Conservation (phyloP, 139 green algal genomes). For the Trebouxia sp. region DNA sequence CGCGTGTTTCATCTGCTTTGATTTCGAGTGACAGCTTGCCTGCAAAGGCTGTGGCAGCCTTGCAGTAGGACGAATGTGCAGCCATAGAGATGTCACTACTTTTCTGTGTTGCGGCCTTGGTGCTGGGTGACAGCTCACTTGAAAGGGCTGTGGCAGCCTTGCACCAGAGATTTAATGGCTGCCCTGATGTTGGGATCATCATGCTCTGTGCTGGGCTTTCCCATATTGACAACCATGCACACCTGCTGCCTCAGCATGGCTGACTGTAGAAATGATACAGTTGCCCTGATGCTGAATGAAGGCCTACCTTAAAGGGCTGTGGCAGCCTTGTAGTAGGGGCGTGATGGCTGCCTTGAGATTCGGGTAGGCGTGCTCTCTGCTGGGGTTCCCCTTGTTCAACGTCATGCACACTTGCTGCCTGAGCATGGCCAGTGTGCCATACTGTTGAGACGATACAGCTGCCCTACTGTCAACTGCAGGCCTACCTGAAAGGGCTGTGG, state of each 20-base stretch:
- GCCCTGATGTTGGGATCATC: constrained; percentile 48
- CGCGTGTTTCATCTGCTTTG: constrained; percentile 29
- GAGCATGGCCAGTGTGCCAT: no score
- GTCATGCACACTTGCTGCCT: constrained; percentile 40
- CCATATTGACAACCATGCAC: constrained; percentile 50
- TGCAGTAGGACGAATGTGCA: constrained; percentile 35
- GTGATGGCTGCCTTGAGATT: constrained; percentile 45
- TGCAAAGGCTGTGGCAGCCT: constrained; percentile 32
- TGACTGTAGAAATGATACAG: constrained; percentile 29
- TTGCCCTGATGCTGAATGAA: constrained; percentile 39
- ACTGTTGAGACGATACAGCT: no score
- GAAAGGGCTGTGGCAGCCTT: constrained; percentile 28
- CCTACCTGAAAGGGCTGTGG: constrained; percentile 7
- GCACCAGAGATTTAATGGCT: constrained; percentile 37
- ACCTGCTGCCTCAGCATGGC: constrained; percentile 29
- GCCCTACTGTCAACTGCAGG: no score
- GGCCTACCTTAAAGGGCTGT: constrained; percentile 16
- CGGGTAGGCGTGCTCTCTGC: constrained; percentile 47
- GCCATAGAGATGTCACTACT: no score
- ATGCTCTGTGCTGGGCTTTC: constrained; percentile 49
- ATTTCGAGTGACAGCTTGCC: constrained; percentile 35
- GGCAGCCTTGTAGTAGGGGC: constrained; percentile 37
- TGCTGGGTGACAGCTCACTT: neutral
- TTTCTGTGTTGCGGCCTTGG: neutral
- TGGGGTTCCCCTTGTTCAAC: constrained; percentile 55